Evolutionary conservation across 495 filamentous ascomycete genomes (phyloP).

Genomic region (Physcia stellaris): DNA sequence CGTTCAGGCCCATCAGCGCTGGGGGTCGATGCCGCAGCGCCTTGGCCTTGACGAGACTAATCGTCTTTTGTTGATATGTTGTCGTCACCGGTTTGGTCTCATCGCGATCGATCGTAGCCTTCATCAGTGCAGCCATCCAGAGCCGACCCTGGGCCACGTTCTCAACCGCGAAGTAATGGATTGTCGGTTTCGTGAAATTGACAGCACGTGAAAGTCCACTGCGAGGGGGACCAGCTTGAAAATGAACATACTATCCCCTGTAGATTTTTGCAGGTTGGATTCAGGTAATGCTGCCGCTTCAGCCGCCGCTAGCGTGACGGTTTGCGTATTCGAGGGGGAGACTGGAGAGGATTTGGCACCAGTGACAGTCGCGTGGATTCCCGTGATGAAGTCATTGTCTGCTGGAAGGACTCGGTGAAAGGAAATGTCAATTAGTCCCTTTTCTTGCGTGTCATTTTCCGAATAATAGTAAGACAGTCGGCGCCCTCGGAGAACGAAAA

Average conservation of each 20-base stretch:
- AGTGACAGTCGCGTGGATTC: conserved; percentile 82
- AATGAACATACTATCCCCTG: conserved; percentile 63
- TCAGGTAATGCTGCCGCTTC: conserved; percentile 21
- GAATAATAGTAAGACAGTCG: conserved; percentile 94
- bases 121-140: conserved; percentile 99
- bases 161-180: conserved; percentile 95
- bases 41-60: conserved; percentile 71
- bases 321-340: conserved; percentile 50
- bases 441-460: conserved; percentile 79
- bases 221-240: conserved; percentile 93
- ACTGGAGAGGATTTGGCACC: conserved; percentile 67
- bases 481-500: conserved; percentile 85
- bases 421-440: conserved; percentile 93
- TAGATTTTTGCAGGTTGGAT: conserved; percentile 16
- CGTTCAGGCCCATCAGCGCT: conserved; percentile 62
- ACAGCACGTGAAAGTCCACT: conserved; percentile 79
- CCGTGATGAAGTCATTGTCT: conserved; percentile 80
- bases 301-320: conserved; percentile 36
- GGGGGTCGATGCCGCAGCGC: conserved; percentile 78
- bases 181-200: conserved; percentile 90
- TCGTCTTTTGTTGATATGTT: conserved; percentile 91
- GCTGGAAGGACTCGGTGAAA: conserved; percentile 90
- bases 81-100: conserved; percentile 61
- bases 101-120: conserved; percentile 95
- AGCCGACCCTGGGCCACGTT: conserved; percentile 74